Evolutionary conservation across 176 grass and related monocot genomes (phyloP).

Genomic region (Ensete glaucum): DNA sequence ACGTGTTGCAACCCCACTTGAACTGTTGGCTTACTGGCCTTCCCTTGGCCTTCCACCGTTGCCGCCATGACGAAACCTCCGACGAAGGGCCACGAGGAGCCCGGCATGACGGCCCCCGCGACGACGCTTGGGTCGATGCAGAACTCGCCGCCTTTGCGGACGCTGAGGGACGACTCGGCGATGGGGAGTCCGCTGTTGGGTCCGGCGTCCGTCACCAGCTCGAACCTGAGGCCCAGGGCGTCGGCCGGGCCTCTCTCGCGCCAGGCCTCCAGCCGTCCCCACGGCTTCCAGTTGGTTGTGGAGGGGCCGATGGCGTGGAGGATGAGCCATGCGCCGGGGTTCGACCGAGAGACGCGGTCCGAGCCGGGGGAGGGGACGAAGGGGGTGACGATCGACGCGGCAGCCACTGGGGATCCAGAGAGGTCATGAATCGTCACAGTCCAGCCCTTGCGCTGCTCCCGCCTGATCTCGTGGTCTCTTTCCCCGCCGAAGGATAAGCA

Average conservation of each 20-base stretch:
- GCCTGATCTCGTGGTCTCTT: conserved; percentile 18
- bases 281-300: conserved; percentile 75
- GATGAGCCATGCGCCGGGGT: conserved; percentile 85
- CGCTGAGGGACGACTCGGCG: conserved; percentile 61
- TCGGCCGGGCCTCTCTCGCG: conserved; percentile 72
- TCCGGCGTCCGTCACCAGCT: conserved; percentile 60
- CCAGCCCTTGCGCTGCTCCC: conserved; percentile 82
- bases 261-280: conserved; percentile 86
- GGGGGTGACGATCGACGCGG: conserved; percentile 82
- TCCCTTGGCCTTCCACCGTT: conserved; percentile 67
- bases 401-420: conserved; percentile 74
- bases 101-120: not conserved
- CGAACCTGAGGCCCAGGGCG: conserved; percentile 65
- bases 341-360: conserved; percentile 73
- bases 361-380: conserved; percentile 90
- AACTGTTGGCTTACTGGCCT: conserved; percentile 59
- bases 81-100: conserved; percentile 31
- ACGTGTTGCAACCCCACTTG: conserved; percentile 80
- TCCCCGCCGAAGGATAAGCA: conserved; percentile 41
- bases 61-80: conserved; percentile 80
- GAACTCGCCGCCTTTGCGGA: conserved; percentile 67
- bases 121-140: conserved; percentile 55
- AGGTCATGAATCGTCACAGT: conserved; percentile 97
- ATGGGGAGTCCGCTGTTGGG: conserved; percentile 46
- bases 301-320: conserved; percentile 49